These are phyloP conservation scores for Alternaria tenuissima DNA, from an alignment of 2,329 filamentous ascomycete species.

Conservation along the genomic window DNA sequence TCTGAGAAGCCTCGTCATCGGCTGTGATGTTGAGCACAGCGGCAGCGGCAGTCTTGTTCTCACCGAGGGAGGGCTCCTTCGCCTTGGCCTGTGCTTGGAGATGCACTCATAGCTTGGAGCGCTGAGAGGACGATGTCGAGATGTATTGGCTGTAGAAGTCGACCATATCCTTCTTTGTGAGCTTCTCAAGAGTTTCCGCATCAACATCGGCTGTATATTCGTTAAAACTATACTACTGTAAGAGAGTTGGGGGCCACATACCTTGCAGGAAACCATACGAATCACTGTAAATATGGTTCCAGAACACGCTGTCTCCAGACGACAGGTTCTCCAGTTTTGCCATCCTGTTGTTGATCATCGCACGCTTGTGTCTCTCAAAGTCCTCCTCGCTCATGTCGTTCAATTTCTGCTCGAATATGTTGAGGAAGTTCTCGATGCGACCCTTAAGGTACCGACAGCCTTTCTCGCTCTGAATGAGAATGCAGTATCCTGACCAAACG, in stretches of 20 bases:
- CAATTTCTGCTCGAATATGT: conserved; percentile 70
- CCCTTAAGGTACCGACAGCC: conserved; percentile 83
- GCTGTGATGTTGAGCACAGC: conserved; percentile 54
- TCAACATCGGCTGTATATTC: conserved; percentile 71
- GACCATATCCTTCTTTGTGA: conserved; percentile 82
- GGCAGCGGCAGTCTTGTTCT: conserved; percentile 54
- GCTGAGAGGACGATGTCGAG: conserved; percentile 72
- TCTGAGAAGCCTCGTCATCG: conserved; percentile 53
- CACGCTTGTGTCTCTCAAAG: conserved; percentile 91
- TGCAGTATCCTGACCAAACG: conserved; percentile 78
- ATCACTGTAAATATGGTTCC: conserved; percentile 84
- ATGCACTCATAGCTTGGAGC: conserved; percentile 87
- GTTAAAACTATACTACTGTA: conserved; percentile 7
- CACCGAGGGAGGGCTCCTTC: conserved; percentile 47
- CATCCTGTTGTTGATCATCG: conserved; percentile 82
- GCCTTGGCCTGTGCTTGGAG: conserved; percentile 74
- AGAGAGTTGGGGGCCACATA: conserved; percentile 54
- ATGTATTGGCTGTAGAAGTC: conserved; percentile 82
- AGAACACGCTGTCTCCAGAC: conserved; percentile 83
- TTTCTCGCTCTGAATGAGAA: too few species aligned
- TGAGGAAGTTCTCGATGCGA: conserved; percentile 86
- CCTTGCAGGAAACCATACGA: conserved; percentile 90
- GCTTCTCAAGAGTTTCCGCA: conserved; percentile 73
- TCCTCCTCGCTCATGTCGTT: conserved; percentile 80
- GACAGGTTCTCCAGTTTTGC: conserved; percentile 93